These are phyloP conservation scores for Epichloe bromicola DNA, from an alignment of 2,329 filamentous ascomycete species.

Conservation along the genomic window DNA sequence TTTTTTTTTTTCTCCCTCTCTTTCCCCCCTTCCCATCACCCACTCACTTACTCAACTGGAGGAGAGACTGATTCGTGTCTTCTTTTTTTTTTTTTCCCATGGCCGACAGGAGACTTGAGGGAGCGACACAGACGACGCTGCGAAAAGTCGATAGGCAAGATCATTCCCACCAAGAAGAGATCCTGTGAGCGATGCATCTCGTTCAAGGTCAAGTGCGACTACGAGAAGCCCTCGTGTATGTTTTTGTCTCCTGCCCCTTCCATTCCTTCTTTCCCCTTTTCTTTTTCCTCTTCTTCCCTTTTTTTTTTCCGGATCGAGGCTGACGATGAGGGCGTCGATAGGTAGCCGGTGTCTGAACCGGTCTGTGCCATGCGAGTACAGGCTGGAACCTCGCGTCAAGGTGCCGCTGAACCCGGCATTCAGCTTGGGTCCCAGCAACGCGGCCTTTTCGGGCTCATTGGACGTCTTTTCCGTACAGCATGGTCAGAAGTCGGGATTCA, in stretches of 20 bases:
- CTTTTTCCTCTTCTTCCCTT: no score
- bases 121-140: slow-evolving; percentile 6
- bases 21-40: neutral
- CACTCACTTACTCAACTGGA: no score
- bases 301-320: neutral
- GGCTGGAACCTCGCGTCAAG: slow-evolving; percentile 6
- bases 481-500: neutral
- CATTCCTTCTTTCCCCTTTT: neutral
- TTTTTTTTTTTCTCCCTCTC: neutral
- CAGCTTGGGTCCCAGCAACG: slow-evolving; percentile 2
- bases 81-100: no score
- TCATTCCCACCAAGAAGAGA: slow-evolving; percentile 7
- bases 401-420: slow-evolving; percentile 7
- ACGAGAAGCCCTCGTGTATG: slow-evolving; percentile 6
- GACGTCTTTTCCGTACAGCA: slow-evolving; percentile 5
- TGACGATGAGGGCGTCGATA: neutral
- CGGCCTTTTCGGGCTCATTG: slow-evolving; percentile 4
- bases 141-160: slow-evolving; percentile 7
- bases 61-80: no score
- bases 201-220: slow-evolving; percentile 8
- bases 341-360: slow-evolving; percentile 6
- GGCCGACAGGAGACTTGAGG: slow-evolving; percentile 3
- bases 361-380: slow-evolving; percentile 6
- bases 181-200: slow-evolving; percentile 8
- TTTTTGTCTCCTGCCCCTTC: neutral